Evolutionary conservation across 257 asterid species (phyloP).

Genomic region (Solanum virginianum): DNA sequence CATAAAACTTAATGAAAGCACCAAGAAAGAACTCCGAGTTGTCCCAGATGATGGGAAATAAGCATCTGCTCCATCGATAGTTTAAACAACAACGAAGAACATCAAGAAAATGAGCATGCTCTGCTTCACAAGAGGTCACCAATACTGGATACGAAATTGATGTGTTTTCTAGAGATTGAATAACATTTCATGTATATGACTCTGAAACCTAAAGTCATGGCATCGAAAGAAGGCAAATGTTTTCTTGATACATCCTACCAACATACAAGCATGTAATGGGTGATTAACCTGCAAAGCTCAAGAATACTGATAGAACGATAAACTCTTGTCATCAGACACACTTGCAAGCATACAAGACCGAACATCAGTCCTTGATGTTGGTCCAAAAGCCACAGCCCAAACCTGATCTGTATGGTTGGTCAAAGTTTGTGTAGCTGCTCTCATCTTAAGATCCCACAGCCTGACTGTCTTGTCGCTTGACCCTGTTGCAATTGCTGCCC

Average conservation of each 20-base stretch:
- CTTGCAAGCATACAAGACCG: constrained; percentile 80
- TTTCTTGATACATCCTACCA: not conserved
- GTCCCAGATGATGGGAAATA: not conserved
- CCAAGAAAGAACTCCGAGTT: not conserved
- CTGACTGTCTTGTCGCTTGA: constrained; percentile 80
- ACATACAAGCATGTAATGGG: not conserved
- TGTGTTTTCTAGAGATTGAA: not conserved
- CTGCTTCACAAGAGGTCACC: not conserved
- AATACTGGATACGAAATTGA: not conserved
- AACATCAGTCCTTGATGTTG: constrained; percentile 40
- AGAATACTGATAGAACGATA: constrained; percentile 67
- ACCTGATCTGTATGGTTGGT: constrained; percentile 83
- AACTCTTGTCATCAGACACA: constrained; percentile 79
- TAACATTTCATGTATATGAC: not conserved
- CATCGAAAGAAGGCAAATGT: not conserved
- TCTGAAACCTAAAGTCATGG: not conserved
- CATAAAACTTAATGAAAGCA: not conserved
- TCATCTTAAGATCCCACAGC: constrained; percentile 93
- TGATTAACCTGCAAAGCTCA: not conserved
- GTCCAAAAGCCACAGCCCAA: constrained; percentile 92
- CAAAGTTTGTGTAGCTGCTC: constrained; percentile 75
- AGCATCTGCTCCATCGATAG: not conserved
- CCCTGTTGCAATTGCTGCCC: constrained; percentile 84
- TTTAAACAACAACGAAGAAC: not conserved
- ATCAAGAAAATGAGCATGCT: not conserved